phyloP scores from a whole-genome alignment of 306 rosid genomes.

The Oxytropis ochrocephala region DNA sequence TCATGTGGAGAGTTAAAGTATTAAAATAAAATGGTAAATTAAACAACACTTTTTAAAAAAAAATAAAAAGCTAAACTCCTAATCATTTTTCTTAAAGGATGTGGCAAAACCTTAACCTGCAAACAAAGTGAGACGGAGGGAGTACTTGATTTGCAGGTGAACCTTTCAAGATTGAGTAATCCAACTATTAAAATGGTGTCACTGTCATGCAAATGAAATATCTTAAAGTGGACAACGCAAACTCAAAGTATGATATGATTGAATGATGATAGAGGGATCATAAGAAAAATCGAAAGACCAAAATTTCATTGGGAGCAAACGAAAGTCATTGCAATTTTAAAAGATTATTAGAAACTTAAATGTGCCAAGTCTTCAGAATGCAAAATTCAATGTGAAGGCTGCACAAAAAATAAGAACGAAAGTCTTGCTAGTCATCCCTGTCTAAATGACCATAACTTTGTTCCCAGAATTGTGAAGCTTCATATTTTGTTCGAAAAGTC shows the following conservation, averaged over 20 bases:
- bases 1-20: too few species aligned
- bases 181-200: background rate
- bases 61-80: too few species aligned
- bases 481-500: constrained; percentile 70
- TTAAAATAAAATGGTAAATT: too few species aligned
- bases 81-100: too few species aligned
- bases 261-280: background rate
- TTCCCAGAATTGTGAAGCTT: constrained; percentile 59
- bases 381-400: constrained; percentile 1
- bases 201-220: background rate
- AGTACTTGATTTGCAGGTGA: background rate
- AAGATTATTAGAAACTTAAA: background rate
- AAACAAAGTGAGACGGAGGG: too few species aligned
- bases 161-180: background rate
- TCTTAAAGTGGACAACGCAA: background rate
- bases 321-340: background rate
- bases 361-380: background rate
- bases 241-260: background rate
- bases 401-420: background rate
- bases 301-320: background rate
- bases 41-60: too few species aligned
- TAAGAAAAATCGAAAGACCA: background rate
- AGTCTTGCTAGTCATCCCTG: constrained; percentile 27
- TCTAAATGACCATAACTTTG: constrained; percentile 56
- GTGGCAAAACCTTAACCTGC: too few species aligned